Evolutionary conservation across 257 asterid genomes (phyloP), one percentile per base, ranked within the genome.

Genomic region (Rubia yunnanensis): DNA sequence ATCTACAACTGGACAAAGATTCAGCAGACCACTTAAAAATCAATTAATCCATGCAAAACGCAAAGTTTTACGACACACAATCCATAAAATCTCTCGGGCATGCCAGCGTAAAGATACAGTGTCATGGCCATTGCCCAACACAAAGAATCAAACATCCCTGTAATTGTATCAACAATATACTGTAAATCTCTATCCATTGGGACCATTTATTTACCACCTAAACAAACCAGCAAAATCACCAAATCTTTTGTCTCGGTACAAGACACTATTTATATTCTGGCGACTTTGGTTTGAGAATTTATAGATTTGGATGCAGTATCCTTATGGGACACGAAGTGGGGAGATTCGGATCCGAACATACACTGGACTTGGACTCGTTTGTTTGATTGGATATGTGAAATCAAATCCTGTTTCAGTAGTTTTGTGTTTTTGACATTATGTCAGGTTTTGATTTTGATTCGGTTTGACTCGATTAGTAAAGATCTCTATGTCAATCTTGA

Each of bases 331-430:
- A 26, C 28, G 32, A 54, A 54, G 17, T 54, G 32, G 13, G 1
- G 60, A 4, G 60, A n/a, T 56, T 5, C 65, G 58, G 41, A 49
- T 60, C 62, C 24, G 3, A 32, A 49, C 36, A 69, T 69, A 14
- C 73, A 61, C 11, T 53, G 68, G 68, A 70, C 34, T 15, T 70
- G 35, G 69, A 63, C 65, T 23, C 15, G 5, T 10, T 50, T 5
- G 18, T 18, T 49, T 49, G 22, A 49, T 49, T 49, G 24, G 24
- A 50, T 44, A 44, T 15, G n/a, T 44, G 50, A 44, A 15, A 44
- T 44, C 50, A 44, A 44, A 44, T 44, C 50, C 2, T 39, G 46
- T 38, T 38, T 10, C 46, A 38, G 13, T 44, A 14, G 1, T 38
- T 39, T 39, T 39, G 48, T 13, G 49, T 41, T 66, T 15, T 15